These are phyloP conservation scores for Moniliella sp. DNA, from an alignment of 1,284 basidiomycete genomes.

Conservation along the genomic window DNA sequence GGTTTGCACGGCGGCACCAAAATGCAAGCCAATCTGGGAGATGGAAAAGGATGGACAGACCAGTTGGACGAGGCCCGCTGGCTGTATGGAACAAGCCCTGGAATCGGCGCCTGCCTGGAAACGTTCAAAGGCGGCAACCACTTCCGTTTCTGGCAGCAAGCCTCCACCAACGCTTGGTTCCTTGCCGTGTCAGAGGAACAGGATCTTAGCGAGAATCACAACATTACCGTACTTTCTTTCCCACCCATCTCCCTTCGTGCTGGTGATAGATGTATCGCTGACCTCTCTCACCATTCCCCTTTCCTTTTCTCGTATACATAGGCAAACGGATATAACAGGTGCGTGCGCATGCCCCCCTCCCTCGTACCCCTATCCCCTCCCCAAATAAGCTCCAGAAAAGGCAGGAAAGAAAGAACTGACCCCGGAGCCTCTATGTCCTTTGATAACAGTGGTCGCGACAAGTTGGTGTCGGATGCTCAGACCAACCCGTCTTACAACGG, in stretches of 20 bases:
- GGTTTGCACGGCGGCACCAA: constrained; percentile 44
- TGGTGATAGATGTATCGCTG: too few species aligned
- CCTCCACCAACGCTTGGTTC: constrained; percentile 2
- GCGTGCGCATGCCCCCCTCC: background rate
- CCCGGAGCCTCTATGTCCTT: background rate
- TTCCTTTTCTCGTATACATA: too few species aligned
- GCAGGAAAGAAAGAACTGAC: background rate
- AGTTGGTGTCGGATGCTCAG: background rate
- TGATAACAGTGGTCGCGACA: constrained; percentile 1
- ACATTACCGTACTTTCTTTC: too few species aligned
- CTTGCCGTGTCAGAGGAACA: constrained; percentile 28
- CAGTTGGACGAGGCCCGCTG: constrained; percentile 41
- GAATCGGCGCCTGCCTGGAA: background rate
- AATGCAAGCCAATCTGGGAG: constrained; percentile 50
- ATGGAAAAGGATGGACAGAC: constrained; percentile 39
- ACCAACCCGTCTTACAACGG: background rate
- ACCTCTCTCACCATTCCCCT: too few species aligned
- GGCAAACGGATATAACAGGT: constrained; percentile 43
- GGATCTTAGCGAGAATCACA: constrained; percentile 48
- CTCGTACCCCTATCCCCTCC: background rate
- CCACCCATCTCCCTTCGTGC: too few species aligned
- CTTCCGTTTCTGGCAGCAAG: constrained; percentile 28
- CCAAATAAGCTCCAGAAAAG: background rate
- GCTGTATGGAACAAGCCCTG: constrained; percentile 37
- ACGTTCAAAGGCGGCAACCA: constrained; percentile 40